These are phyloP conservation scores for Diatrype stigma DNA, from an alignment of 2,329 filamentous ascomycete species.

Conservation along the genomic window DNA sequence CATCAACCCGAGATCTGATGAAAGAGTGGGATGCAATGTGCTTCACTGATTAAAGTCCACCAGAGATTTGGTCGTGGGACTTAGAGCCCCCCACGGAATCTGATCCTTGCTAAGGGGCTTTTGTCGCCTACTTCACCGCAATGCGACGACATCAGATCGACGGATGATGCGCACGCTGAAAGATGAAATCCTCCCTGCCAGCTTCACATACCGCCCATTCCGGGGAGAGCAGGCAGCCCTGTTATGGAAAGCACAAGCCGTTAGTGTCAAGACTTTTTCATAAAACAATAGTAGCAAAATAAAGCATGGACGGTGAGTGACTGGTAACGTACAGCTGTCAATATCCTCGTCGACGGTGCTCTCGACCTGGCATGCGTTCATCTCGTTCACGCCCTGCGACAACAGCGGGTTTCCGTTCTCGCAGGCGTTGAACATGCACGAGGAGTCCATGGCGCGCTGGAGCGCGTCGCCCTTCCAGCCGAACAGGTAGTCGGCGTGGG, in stretches of 20 bases:
- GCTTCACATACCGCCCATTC: constrained; percentile 15
- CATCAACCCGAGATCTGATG: too few relatives aligned
- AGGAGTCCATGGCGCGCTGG: constrained; percentile 28
- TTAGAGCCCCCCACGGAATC: too few relatives aligned
- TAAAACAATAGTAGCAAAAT: neutral
- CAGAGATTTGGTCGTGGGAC: too few relatives aligned
- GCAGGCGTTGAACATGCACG: constrained; percentile 28
- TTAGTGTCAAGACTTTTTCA: constrained; percentile 4
- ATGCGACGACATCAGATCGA: constrained; percentile 9
- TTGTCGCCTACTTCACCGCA: neutral
- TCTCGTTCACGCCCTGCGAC: constrained; percentile 21
- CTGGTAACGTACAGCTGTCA: constrained; percentile 19
- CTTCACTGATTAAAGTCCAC: too few relatives aligned
- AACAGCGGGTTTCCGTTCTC: constrained; percentile 24
- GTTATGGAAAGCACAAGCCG: neutral
- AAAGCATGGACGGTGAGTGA: too few relatives aligned
- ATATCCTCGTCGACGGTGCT: constrained; percentile 21
- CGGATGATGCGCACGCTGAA: neutral
- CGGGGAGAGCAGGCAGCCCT: constrained; percentile 21
- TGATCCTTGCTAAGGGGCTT: neutral
- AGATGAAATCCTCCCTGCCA: neutral
- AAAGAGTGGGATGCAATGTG: too few relatives aligned
- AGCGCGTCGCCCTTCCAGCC: constrained; percentile 30
- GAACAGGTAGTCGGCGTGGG: constrained; percentile 37
- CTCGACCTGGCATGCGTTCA: constrained; percentile 23